Base-by-base conservation (phyloP, 192 early-diverging fungal genomes). In the Coemansia asiatica region DNA sequence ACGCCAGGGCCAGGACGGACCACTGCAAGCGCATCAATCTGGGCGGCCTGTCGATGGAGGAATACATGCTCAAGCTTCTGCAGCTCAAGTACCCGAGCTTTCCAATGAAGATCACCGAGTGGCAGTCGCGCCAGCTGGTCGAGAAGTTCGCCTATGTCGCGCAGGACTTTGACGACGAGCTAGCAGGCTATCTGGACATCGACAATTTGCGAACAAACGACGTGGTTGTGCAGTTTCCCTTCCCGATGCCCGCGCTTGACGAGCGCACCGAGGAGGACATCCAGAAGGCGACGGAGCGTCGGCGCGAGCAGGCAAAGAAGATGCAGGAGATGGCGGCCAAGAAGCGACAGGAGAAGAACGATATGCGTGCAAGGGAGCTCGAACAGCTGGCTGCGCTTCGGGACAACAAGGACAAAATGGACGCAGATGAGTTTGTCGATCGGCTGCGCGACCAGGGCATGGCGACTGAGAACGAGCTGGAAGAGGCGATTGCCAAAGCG, bases 11-110 rank as follows among this genome's bases (percentile, higher is more conserved):
- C 3, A 69, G 84, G 16, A 67, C 88, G 7, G 85, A 89, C 27
- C 83, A 88, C 23, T 83, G 87, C 66, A 91, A 91, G 79, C 86
- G 95, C 25, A 85, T 97, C 23, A 85, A 89, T 19, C 89, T 91
- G 71, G 94, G 95, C 59, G 92, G 93, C 1, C 72, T 79, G 21
- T 74, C 89, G 61, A 84, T 90, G 46, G 87, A 89, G 10, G 92
- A 94, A 25, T 93, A 89, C 56, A 80, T 97, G 89, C 78, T 92
- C 31, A 92, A 91, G 68, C 84, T 95, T 1, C 79, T 95, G 81
- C 93, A 95, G 75, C 85, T 91, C 36, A 97, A 97, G 67, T 97
- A 95, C 65, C 89, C 94, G 0, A 88, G 86, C 1, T 94, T 95
- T 54, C 95, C 95, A 0, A 86, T 87, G 69, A 92, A 90, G 60